Evolutionary conservation across 805 yeast genomes (phyloP), one percentile per base, ranked within the genome.

Genomic region (Torulaspora maleeae): DNA sequence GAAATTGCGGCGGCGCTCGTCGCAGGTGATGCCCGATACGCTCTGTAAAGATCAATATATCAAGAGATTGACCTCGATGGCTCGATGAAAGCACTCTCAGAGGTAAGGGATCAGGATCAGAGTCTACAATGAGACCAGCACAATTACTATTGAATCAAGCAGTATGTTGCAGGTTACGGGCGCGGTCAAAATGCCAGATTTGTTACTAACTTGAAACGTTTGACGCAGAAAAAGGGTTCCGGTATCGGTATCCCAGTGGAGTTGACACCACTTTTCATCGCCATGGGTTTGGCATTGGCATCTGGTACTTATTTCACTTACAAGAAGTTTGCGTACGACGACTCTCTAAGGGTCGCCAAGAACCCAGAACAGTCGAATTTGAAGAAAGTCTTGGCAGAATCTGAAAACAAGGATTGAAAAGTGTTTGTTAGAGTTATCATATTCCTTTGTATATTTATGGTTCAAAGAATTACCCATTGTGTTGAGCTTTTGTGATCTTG

Each of bases 191-290:
- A 7, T 8, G 25, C 8, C 10, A 22, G 5, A 22, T 22, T 22
- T 15, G 25, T 20, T 46, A 55, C 56, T 51, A 50, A 50, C 56
- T 42, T 25, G 27, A 13, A 15, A 16, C 10, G 11, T n/a, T 10
- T 17, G 22, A 11, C 27, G 48, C 52, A 68, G 67, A 71, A 70
- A 55, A 70, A 70, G 57, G 48, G 62, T 24, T 51, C 65, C 44
- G 68, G 68, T 47, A 40, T 58, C 35, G 57, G 59, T 35, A 54
- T 77, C 44, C 82, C 82, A 58, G 74, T 77, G 44, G 83, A 78
- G 66, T 64, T 78, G 57, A 75, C 79, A 47, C 83, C 83, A 60
- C 68, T 78, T 52, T 76, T 76, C 56, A 67, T 75, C 28, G 81
- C 80, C 32, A 72, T 78, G 70, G 75, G 77, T 60, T 74, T 76